phyloP scores from a whole-genome alignment of 1,284 basidiomycete species.

The Testicularia cyperi region DNA sequence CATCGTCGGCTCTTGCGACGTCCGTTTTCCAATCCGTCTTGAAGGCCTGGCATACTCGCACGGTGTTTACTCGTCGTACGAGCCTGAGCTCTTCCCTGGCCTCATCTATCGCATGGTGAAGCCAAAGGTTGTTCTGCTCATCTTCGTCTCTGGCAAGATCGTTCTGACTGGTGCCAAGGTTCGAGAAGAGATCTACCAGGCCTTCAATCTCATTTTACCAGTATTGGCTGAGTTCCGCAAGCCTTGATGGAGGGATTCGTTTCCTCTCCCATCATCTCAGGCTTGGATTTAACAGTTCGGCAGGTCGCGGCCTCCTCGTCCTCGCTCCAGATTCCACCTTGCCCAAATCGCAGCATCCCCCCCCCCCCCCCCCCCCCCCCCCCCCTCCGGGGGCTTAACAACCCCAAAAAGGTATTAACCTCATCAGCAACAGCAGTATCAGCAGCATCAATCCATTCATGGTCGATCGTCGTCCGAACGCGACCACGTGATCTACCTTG shows the following conservation, averaged over 20 bases:
- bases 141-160: constrained; percentile 99
- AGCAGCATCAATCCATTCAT: constrained; percentile 29
- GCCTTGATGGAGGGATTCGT: constrained; percentile 29
- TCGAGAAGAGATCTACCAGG: constrained; percentile 98
- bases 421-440: constrained; percentile 32
- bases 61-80: constrained; percentile 96
- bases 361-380: too few species aligned
- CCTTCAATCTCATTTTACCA: constrained; percentile 94
- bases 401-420: too few species aligned
- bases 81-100: constrained; percentile 98
- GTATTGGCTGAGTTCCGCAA: constrained; percentile 62
- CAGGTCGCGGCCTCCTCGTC: too few species aligned
- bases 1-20: constrained; percentile 93
- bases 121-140: constrained; percentile 96
- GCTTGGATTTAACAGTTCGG: too few species aligned
- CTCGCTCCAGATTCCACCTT: too few species aligned
- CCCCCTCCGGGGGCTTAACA: too few species aligned
- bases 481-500: too few species aligned
- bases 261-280: constrained; percentile 22
- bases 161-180: constrained; percentile 98
- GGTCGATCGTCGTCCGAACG: too few species aligned
- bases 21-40: constrained; percentile 97
- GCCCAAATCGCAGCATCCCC: too few species aligned
- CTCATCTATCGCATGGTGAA: constrained; percentile 99
- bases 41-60: constrained; percentile 97